Percentiles rank a stretch among this genome's conserved stretches.
These are phyloP conservation scores for Chloranthus sessilifolius DNA, from an alignment of 164 flowering plant genomes.

Conservation along the genomic window DNA sequence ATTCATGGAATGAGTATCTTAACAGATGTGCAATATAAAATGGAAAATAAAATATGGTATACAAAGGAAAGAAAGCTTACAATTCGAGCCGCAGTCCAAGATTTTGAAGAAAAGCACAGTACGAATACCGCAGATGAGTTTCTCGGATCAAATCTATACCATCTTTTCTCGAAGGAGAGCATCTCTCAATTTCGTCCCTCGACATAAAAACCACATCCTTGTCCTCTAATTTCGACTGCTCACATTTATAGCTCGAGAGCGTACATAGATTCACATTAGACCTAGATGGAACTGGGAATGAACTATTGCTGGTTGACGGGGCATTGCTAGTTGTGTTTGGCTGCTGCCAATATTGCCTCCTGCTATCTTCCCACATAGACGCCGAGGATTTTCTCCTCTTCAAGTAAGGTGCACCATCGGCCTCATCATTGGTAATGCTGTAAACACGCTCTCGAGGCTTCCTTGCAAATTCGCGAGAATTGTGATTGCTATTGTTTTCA, in stretches of 20 bases:
- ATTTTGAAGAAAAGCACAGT: constrained; percentile 82
- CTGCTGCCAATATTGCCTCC: constrained; percentile 28
- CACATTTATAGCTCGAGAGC: constrained; percentile 41
- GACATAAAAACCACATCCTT: constrained; percentile 70
- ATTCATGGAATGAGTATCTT: no score
- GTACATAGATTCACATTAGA: constrained; percentile 23
- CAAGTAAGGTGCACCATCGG: constrained; percentile 27
- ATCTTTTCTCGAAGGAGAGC: constrained; percentile 93
- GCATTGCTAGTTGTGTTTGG: constrained; percentile 17
- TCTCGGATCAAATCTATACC: constrained; percentile 85
- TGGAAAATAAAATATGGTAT: no score
- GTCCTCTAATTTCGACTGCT: constrained; percentile 49
- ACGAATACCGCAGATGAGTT: constrained; percentile 77
- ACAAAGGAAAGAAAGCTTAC: constrained; percentile 39
- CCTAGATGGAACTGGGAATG: constrained; percentile 20
- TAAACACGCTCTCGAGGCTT: constrained; percentile 21
- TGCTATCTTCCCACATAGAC: constrained; percentile 37
- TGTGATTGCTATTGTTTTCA: constrained; percentile 8
- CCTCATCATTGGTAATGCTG: constrained; percentile 18
- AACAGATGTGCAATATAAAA: no score
- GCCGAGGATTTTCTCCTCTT: constrained; percentile 60
- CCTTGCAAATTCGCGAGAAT: constrained; percentile 16
- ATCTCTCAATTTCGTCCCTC: constrained; percentile 78
- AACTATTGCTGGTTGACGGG: constrained; percentile 26
- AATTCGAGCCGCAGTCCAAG: constrained; percentile 83